Evolutionary conservation across 306 rosid genomes (phyloP).

Genomic region (Vigna reflexopilosa): DNA sequence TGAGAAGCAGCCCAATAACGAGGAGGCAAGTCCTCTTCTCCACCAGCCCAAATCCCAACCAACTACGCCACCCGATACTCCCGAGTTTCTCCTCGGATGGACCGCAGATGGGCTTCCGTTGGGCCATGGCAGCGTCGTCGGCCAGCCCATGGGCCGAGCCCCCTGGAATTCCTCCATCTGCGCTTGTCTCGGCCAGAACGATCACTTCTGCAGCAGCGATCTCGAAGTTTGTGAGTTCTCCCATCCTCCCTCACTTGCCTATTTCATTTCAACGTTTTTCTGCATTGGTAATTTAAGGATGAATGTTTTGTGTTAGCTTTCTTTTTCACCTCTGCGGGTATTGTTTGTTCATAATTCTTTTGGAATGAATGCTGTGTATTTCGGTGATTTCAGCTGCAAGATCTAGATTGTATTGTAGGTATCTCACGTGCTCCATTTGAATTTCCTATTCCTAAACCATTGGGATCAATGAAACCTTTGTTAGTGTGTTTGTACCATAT

Average conservation of each 20-base stretch:
- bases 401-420: not conserved
- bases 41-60: conserved; percentile 42
- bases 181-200: conserved; percentile 86
- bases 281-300: conserved; percentile 27
- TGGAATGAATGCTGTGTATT: not conserved
- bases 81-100: conserved; percentile 55
- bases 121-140: conserved; percentile 78
- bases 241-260: not conserved
- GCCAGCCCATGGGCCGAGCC: conserved; percentile 78
- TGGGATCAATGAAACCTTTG: not conserved
- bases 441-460: conserved; percentile 3
- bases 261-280: not conserved
- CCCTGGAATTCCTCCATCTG: conserved; percentile 81
- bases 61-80: conserved; percentile 31
- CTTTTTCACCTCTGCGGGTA: not conserved
- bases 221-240: conserved; percentile 90
- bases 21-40: conserved; percentile 85
- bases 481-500: not conserved
- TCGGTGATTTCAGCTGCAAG: not conserved
- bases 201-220: conserved; percentile 93
- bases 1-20: conserved; percentile 44
- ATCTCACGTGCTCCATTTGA: not conserved
- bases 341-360: not conserved
- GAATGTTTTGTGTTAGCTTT: not conserved
- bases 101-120: conserved; percentile 84